Conservation (phyloP, 352 stramenopile genomes). For the Stephanocyclus meneghinianus region DNA sequence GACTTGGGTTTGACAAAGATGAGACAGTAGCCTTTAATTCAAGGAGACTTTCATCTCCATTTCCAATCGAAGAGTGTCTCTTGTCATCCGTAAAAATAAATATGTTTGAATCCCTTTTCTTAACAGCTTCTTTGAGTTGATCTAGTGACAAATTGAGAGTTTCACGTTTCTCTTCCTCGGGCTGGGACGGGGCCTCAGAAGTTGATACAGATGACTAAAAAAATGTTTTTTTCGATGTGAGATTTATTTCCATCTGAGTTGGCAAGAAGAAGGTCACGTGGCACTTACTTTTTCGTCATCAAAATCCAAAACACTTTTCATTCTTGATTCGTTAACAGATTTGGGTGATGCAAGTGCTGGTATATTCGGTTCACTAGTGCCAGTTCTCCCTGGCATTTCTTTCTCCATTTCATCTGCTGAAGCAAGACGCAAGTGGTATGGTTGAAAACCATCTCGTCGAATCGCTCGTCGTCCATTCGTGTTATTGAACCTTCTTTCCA, state of each 20-base stretch:
- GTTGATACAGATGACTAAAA: not conserved
- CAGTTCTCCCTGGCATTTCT: not conserved
- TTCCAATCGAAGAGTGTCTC: not conserved
- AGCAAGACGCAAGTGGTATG: not conserved
- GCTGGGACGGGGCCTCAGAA: not conserved
- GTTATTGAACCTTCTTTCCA: conserved; percentile 14
- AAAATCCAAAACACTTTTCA: conserved; percentile 17
- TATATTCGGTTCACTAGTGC: not conserved
- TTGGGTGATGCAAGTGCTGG: not conserved
- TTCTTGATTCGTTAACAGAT: conserved; percentile 8
- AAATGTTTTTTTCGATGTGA: not conserved
- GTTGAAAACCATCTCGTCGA: not conserved
- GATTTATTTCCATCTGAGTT: not conserved
- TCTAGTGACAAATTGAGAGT: conserved; percentile 16
- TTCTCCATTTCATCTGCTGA: conserved; percentile 5
- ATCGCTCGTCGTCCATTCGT: not conserved
- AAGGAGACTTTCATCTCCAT: conserved; percentile 23
- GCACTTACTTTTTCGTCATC: conserved; percentile 20
- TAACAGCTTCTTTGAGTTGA: conserved; percentile 32
- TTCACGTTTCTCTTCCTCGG: not conserved
- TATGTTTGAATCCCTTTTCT: conserved; percentile 36
- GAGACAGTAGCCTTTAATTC: conserved; percentile 57
- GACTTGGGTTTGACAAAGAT: conserved; percentile 40
- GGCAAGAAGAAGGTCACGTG: not conserved
- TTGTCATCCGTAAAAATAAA: conserved; percentile 38